phyloP scores from a whole-genome alignment of 257 asterid species.

The Prunella vulgaris region DNA sequence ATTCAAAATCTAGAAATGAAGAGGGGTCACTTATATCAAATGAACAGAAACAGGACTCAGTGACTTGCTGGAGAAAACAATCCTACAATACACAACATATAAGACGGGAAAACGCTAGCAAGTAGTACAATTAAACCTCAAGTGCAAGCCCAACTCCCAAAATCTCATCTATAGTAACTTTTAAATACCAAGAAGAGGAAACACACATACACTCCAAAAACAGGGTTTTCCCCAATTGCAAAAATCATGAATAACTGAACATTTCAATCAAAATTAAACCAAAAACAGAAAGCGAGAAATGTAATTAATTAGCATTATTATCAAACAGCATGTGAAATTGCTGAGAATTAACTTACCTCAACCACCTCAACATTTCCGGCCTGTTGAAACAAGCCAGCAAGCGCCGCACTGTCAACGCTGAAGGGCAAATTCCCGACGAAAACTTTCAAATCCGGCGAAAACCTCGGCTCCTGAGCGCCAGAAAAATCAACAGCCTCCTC shows the following conservation, averaged over 20 bases:
- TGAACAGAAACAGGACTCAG: background rate
- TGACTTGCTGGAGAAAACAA: background rate
- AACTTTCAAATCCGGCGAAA: slow-evolving; percentile 57
- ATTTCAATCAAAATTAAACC: background rate
- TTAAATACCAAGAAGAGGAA: background rate
- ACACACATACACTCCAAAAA: background rate
- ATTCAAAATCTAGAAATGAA: background rate
- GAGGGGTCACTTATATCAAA: no score
- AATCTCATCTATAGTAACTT: background rate
- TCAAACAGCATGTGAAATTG: background rate
- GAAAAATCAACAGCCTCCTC: background rate
- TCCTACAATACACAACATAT: background rate
- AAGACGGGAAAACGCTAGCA: background rate
- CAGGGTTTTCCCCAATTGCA: background rate
- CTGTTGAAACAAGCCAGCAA: slow-evolving; percentile 64
- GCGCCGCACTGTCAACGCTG: slow-evolving; percentile 58
- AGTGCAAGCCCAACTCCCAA: background rate
- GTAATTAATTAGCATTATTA: background rate
- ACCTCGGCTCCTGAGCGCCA: slow-evolving; percentile 25
- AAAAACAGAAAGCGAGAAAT: no score
- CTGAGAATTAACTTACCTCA: slow-evolving; percentile 50
- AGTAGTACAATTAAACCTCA: background rate
- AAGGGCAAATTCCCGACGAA: slow-evolving; percentile 90
- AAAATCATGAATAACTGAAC: background rate
- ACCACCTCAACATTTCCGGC: slow-evolving; percentile 83